These are phyloP conservation scores for Cucurbita argyrosperma DNA, from an alignment of 306 rosid genomes.

Conservation along the genomic window DNA sequence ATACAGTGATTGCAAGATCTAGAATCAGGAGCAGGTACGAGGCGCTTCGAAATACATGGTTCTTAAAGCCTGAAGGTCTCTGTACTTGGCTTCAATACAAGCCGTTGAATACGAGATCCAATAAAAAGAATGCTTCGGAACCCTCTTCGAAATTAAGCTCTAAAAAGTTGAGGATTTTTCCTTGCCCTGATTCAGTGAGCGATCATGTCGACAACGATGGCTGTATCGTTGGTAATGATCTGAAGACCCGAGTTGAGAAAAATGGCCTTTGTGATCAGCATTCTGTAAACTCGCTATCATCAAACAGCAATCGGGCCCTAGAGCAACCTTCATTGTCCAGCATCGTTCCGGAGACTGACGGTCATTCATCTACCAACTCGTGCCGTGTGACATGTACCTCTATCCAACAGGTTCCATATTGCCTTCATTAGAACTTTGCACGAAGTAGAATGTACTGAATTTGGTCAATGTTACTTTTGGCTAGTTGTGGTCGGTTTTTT, in stretches of 20 bases:
- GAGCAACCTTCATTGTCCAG: not conserved
- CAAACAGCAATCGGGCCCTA: not conserved
- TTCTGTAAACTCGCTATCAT: not conserved
- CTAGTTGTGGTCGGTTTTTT: no score
- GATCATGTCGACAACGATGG: conserved; percentile 10
- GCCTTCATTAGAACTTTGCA: not conserved
- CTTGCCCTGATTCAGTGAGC: conserved; percentile 10
- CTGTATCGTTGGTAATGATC: conserved; percentile 1
- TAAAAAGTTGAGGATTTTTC: conserved; percentile 22
- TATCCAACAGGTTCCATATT: conserved; percentile 37
- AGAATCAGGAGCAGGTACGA: conserved; percentile 25
- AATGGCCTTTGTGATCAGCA: not conserved
- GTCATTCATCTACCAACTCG: conserved; percentile 14
- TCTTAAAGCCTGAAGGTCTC: conserved; percentile 21
- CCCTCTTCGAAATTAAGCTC: conserved; percentile 11
- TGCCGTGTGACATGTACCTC: conserved; percentile 17
- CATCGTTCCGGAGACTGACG: conserved; percentile 6
- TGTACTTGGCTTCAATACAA: conserved; percentile 12
- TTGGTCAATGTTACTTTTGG: not conserved
- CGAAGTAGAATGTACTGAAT: not conserved
- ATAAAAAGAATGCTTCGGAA: conserved; percentile 17
- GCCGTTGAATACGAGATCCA: conserved; percentile 13
- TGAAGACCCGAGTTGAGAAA: conserved; percentile 11
- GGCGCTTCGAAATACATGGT: conserved; percentile 37
- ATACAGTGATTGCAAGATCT: conserved; percentile 12